phyloP scores from a whole-genome alignment of 768 basidiomycete species.

The Lyophyllum semitale region DNA sequence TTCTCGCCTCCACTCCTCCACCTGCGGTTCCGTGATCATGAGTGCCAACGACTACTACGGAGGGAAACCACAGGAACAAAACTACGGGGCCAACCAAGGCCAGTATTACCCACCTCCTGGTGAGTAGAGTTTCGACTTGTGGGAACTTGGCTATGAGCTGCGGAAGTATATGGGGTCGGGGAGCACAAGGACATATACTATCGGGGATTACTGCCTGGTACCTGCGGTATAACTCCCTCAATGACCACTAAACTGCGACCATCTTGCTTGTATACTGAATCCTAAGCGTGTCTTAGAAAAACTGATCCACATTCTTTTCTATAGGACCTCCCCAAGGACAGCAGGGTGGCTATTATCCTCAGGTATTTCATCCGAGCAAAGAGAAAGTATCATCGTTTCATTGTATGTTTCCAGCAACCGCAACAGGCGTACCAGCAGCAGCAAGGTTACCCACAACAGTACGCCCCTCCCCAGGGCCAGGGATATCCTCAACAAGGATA shows the following conservation, averaged over 20 bases:
- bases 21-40: constrained; percentile 40
- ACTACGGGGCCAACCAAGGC: constrained; percentile 55
- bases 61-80: constrained; percentile 49
- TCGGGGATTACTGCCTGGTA: no score
- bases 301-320: constrained; percentile 9
- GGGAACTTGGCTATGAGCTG: background rate
- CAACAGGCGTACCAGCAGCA: constrained; percentile 69
- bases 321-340: constrained; percentile 55
- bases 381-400: background rate
- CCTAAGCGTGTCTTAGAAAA: background rate
- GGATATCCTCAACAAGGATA: constrained; percentile 57
- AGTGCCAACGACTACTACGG: constrained; percentile 78
- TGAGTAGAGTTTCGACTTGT: constrained; percentile 3
- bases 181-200: background rate
- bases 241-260: no score
- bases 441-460: constrained; percentile 39
- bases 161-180: background rate
- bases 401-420: constrained; percentile 51
- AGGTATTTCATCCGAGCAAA: constrained; percentile 29
- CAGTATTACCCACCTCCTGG: constrained; percentile 43
- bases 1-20: constrained; percentile 14
- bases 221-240: no score
- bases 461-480: constrained; percentile 34
- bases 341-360: constrained; percentile 69
- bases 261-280: no score